Conservation (phyloP, 139 green algal genomes). For the Desmodesmus armatus region DNA sequence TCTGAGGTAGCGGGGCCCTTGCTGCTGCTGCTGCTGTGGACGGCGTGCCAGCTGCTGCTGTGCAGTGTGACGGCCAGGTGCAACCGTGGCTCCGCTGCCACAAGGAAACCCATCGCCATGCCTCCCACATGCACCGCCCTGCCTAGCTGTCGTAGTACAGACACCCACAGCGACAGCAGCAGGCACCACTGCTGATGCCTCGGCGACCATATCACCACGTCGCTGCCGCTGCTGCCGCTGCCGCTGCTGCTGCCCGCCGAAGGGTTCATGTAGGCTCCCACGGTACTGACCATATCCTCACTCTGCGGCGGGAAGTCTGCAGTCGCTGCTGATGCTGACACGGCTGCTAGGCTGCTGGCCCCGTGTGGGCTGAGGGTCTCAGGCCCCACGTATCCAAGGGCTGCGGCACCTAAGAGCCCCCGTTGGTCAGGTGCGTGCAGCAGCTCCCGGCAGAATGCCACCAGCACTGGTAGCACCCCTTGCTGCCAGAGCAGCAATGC, state of each 20-base stretch:
- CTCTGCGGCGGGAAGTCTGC: neutral
- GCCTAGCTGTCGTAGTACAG: slow-evolving; percentile 24
- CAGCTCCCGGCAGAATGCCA: slow-evolving; percentile 46
- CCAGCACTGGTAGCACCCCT: slow-evolving; percentile 36
- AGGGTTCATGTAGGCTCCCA: neutral
- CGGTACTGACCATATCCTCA: neutral
- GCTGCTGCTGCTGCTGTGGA: slow-evolving; percentile 8
- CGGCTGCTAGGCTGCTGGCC: neutral
- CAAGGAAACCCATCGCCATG: slow-evolving; percentile 6
- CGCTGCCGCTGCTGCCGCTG: slow-evolving; percentile 1
- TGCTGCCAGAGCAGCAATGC: slow-evolving; percentile 54
- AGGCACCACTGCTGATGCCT: slow-evolving; percentile 48
- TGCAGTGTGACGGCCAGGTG: slow-evolving; percentile 26
- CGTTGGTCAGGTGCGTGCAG: slow-evolving; percentile 30
- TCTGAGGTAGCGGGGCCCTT: neutral
- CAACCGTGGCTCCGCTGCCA: slow-evolving; percentile 24
- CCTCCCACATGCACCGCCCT: neutral
- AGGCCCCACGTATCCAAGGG: slow-evolving; percentile 17
- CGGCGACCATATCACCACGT: slow-evolving; percentile 16
- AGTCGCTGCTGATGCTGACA: slow-evolving; percentile 1
- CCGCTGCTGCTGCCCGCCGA: slow-evolving; percentile 33
- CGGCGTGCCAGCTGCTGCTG: neutral
- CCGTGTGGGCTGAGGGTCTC: neutral
- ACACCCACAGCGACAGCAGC: slow-evolving; percentile 10
- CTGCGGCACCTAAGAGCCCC: slow-evolving; percentile 26